Evolutionary conservation across 345 rosid species (phyloP).

Genomic region (Eucalyptus cladocalyx): DNA sequence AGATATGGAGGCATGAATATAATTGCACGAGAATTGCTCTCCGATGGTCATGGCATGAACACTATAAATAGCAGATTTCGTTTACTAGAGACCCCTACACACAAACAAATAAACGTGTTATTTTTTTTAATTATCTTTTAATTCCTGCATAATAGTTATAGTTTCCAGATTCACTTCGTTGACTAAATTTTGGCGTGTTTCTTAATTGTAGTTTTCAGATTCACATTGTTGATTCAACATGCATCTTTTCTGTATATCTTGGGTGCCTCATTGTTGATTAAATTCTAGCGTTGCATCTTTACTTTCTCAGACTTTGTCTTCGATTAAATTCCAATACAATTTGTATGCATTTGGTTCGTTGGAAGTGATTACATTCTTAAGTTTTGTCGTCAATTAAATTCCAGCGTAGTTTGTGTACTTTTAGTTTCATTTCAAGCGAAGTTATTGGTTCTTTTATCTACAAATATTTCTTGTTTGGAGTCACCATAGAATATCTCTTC

Average conservation of each 20-base stretch:
- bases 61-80: background rate
- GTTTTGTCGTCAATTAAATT: background rate
- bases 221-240: background rate
- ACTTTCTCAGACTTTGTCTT: background rate
- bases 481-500: background rate
- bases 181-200: background rate
- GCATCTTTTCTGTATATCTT: background rate
- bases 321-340: no score
- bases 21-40: no score
- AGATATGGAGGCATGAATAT: background rate
- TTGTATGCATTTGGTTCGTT: background rate
- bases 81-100: no score
- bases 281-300: no score
- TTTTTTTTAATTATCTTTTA: no score
- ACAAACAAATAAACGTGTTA: background rate
- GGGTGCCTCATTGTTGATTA: background rate
- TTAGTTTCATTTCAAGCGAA: no score
- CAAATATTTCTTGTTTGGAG: background rate
- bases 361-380: background rate
- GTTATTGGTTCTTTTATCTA: no score
- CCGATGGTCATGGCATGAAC: background rate
- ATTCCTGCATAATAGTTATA: no score
- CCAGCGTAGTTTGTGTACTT: background rate
- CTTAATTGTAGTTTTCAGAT: no score
- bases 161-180: background rate